phyloP scores from a whole-genome alignment of 345 rosid genomes.

The Citrus australasica region DNA sequence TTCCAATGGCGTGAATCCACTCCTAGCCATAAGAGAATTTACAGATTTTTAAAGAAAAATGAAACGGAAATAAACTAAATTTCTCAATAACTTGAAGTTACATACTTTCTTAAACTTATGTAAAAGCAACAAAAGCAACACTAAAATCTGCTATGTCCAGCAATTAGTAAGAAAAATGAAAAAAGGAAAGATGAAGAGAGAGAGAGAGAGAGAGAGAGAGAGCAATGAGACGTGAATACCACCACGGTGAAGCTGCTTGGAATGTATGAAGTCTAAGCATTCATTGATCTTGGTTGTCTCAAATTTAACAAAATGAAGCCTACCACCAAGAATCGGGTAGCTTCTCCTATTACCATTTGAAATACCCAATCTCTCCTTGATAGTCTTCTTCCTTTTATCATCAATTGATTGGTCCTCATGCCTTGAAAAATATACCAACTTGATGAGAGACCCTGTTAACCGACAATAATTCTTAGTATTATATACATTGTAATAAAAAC shows the following conservation, averaged over 20 bases:
- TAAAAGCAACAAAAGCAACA: not conserved
- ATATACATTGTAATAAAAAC: not conserved
- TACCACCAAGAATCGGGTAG: slow-evolving; percentile 95
- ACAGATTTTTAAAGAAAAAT: not conserved
- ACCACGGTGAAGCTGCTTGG: slow-evolving; percentile 90
- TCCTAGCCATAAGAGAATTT: slow-evolving; percentile 31
- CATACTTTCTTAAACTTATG: not conserved
- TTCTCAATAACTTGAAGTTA: slow-evolving; percentile 7
- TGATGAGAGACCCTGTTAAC: slow-evolving; percentile 86
- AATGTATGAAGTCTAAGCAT: slow-evolving; percentile 87
- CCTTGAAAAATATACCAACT: slow-evolving; percentile 94
- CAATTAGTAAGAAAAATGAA: slow-evolving; percentile 4
- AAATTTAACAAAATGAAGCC: slow-evolving; percentile 94
- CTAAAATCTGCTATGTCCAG: not conserved
- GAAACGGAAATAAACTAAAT: slow-evolving; percentile 1
- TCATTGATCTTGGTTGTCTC: slow-evolving; percentile 88
- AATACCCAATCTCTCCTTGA: slow-evolving; percentile 74
- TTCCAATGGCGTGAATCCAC: slow-evolving; percentile 44
- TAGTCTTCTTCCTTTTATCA: slow-evolving; percentile 68
- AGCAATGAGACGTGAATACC: slow-evolving; percentile 31
- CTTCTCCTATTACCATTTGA: slow-evolving; percentile 80
- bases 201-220: not conserved
- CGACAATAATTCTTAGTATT: slow-evolving; percentile 3
- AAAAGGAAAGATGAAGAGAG: slow-evolving; percentile 4
- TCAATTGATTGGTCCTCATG: slow-evolving; percentile 65